A percentile compares a stretch with the other conserved stretches of the same genome.
Conservation (phyloP, 2,329 filamentous ascomycete species). For the Aspergillus clavatus region DNA sequence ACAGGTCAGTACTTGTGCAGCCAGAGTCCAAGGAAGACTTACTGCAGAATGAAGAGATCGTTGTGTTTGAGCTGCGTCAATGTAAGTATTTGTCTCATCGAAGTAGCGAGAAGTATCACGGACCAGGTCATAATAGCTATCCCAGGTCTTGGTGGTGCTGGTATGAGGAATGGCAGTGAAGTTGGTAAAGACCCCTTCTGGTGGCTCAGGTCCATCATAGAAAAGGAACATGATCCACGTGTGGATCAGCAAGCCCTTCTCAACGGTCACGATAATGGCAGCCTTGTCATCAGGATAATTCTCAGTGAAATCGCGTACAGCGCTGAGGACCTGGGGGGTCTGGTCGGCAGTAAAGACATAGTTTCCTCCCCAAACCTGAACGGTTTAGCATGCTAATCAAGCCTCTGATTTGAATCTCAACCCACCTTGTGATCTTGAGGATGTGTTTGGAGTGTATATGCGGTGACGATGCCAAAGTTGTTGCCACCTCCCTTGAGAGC, state of each 20-base stretch:
- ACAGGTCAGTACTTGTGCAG: too few species aligned
- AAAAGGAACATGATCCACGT: constrained; percentile 59
- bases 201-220: constrained; percentile 55
- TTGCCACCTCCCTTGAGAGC: constrained; percentile 43
- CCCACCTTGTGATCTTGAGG: constrained; percentile 25
- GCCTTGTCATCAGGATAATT: constrained; percentile 57
- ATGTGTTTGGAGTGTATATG: constrained; percentile 32
- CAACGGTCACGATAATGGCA: constrained; percentile 54
- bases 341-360: constrained; percentile 37
- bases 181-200: constrained; percentile 51
- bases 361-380: constrained; percentile 46
- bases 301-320: constrained; percentile 33
- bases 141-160: constrained; percentile 45
- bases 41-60: constrained; percentile 33
- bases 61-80: constrained; percentile 35
- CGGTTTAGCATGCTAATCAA: constrained; percentile 1
- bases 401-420: constrained; percentile 8
- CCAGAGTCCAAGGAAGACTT: constrained; percentile 6
- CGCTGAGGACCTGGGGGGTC: constrained; percentile 31
- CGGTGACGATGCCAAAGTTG: constrained; percentile 44
- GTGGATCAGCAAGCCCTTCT: constrained; percentile 46
- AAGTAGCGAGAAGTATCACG: constrained; percentile 12
- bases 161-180: constrained; percentile 49
- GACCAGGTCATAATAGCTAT: constrained; percentile 46
- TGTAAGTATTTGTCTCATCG: background rate